Evolutionary conservation across 2,329 filamentous ascomycete genomes (phyloP).

Genomic region (Cladophialophora psammophila): DNA sequence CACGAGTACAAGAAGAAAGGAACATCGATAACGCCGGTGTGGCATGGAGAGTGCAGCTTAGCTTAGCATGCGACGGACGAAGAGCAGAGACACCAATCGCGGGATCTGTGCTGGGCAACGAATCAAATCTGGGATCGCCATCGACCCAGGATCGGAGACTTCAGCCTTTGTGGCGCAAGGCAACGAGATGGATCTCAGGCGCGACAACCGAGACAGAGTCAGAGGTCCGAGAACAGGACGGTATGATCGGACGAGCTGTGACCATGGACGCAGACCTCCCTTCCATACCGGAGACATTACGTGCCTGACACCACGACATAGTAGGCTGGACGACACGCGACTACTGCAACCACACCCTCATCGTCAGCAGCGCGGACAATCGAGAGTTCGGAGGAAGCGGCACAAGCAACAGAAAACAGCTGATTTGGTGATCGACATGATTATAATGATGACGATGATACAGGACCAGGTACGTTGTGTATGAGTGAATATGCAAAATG

Average conservation of each 20-base stretch:
- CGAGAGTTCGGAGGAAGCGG: not conserved
- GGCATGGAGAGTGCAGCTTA: not conserved
- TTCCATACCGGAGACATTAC: not conserved
- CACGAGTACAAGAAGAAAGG: not conserved
- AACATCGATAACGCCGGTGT: not conserved
- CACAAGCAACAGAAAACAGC: not conserved
- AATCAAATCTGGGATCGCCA: not conserved
- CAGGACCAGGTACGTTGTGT: constrained; percentile 10
- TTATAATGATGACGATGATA: not conserved
- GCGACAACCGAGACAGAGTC: not conserved
- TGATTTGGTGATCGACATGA: not conserved
- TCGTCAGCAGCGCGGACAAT: not conserved
- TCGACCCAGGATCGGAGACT: not conserved
- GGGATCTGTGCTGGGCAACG: not conserved
- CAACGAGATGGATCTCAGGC: not conserved
- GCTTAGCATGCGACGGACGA: not conserved
- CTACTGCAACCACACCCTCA: not conserved
- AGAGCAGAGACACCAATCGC: not conserved
- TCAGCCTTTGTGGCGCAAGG: not conserved
- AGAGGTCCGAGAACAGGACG: not conserved
- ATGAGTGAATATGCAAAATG: constrained; percentile 1
- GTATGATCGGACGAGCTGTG: not conserved
- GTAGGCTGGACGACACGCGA: not conserved
- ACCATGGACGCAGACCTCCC: not conserved
- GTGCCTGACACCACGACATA: not conserved